Percentiles rank a stretch among this genome's conserved stretches.
Evolutionary conservation across 768 basidiomycete genomes (phyloP).

Genomic region (Tylopilus cervinicoccineus): DNA sequence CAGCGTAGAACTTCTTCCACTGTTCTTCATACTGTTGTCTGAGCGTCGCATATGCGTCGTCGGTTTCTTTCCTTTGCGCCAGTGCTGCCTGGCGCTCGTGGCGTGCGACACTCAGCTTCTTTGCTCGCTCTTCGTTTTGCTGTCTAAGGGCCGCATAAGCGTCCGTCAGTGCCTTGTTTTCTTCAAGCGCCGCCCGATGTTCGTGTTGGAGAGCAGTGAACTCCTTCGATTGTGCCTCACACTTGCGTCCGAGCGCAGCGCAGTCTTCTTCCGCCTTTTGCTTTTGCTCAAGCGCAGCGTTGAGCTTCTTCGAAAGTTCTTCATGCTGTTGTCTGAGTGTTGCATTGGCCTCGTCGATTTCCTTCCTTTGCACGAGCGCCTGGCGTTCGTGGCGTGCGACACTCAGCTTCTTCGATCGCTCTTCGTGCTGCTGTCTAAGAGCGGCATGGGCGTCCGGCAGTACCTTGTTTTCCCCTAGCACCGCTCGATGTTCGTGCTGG

Average conservation of each 20-base stretch:
- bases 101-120: neutral
- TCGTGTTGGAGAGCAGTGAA: slow-evolving; percentile 4
- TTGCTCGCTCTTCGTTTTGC: slow-evolving; percentile 9
- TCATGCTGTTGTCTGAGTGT: slow-evolving; percentile 19
- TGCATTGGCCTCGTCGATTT: slow-evolving; percentile 7
- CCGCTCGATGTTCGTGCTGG: neutral
- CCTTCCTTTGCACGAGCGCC: neutral
- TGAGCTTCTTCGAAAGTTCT: slow-evolving; percentile 11
- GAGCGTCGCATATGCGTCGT: slow-evolving; percentile 16
- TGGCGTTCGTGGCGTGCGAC: slow-evolving; percentile 7
- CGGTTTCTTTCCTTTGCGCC: slow-evolving; percentile 4
- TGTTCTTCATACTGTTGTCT: slow-evolving; percentile 13
- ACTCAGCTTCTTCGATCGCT: slow-evolving; percentile 4
- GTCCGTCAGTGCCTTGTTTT: slow-evolving; percentile 5
- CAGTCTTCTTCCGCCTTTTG: slow-evolving; percentile 1
- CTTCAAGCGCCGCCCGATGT: neutral
- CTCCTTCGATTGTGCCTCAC: slow-evolving; percentile 11
- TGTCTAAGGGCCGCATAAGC: neutral
- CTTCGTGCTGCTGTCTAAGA: slow-evolving; percentile 8
- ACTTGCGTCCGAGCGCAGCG: slow-evolving; percentile 3
- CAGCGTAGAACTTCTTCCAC: slow-evolving; percentile 5
- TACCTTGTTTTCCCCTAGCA: slow-evolving; percentile 8
- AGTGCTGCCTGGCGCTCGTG: slow-evolving; percentile 6
- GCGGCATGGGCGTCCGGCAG: neutral
- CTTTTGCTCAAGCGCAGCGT: neutral